Conservation (phyloP, 345 rosid genomes). For the Hibiscus syriacus region DNA sequence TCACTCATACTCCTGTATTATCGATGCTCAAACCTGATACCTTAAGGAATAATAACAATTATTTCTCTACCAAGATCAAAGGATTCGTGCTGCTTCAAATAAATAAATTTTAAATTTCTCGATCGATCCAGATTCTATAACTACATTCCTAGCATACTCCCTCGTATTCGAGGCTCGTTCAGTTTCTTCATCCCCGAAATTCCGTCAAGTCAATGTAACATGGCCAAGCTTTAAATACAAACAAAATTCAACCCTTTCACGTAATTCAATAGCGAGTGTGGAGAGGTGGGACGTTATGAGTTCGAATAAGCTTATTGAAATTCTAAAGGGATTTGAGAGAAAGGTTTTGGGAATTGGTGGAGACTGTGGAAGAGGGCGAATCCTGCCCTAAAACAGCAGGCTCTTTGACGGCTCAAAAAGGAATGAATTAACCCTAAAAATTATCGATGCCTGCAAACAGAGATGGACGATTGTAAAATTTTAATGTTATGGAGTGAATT, state of each 20-base stretch:
- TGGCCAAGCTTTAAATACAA: conserved; percentile 55
- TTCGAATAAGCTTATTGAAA: conserved; percentile 31
- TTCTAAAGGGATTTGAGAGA: conserved; percentile 35
- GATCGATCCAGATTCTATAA: conserved; percentile 36
- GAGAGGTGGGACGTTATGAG: conserved; percentile 19
- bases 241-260: conserved; percentile 38
- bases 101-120: conserved; percentile 40
- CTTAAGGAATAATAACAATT: no score
- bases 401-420: conserved; percentile 37
- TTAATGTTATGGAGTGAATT: no score
- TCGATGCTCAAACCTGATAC: no score
- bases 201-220: conserved; percentile 45
- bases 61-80: no score
- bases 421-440: conserved; percentile 45
- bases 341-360: conserved; percentile 29
- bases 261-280: conserved; percentile 38
- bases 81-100: no score
- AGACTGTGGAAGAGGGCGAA: conserved; percentile 32
- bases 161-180: conserved; percentile 28
- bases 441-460: no score
- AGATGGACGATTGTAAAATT: no score
- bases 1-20: no score
- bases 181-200: conserved; percentile 6
- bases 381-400: conserved; percentile 47
- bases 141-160: conserved; percentile 27